These are phyloP conservation scores for Globisporangium emineosum DNA, from an alignment of 352 stramenopile species.

Conservation along the genomic window DNA sequence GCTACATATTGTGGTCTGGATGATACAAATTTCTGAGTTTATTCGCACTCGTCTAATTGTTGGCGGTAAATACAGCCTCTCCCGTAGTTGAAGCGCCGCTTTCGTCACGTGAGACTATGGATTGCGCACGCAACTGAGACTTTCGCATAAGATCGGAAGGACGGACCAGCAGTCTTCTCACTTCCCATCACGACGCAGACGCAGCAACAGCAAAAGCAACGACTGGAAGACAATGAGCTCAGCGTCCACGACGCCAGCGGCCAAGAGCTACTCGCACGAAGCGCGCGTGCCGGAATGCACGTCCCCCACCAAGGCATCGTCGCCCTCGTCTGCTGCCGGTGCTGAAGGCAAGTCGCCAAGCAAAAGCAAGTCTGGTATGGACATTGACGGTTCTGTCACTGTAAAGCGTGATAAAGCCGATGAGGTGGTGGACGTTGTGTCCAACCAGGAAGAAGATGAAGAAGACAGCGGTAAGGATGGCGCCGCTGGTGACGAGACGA, in stretches of 20 bases:
- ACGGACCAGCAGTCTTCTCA: neutral
- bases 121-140: neutral
- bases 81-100: neutral
- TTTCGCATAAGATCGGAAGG: conserved; percentile 1
- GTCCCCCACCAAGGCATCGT: conserved; percentile 3
- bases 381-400: neutral
- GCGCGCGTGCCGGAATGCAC: conserved; percentile 17
- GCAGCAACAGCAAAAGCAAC: neutral
- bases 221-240: neutral
- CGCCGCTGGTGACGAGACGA: neutral
- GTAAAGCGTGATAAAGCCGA: neutral
- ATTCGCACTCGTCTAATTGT: neutral
- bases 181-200: neutral
- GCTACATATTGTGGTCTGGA: neutral
- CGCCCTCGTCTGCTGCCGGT: neutral
- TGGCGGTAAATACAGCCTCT: neutral
- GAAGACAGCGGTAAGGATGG: neutral
- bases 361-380: neutral
- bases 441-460: conserved; percentile 8
- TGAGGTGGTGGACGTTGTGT: neutral
- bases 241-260: neutral
- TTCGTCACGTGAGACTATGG: neutral
- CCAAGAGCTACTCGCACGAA: conserved; percentile 12
- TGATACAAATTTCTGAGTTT: neutral
- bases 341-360: too few relatives aligned